Conservation (phyloP, 768 basidiomycete genomes). For the Suillus luteus region DNA sequence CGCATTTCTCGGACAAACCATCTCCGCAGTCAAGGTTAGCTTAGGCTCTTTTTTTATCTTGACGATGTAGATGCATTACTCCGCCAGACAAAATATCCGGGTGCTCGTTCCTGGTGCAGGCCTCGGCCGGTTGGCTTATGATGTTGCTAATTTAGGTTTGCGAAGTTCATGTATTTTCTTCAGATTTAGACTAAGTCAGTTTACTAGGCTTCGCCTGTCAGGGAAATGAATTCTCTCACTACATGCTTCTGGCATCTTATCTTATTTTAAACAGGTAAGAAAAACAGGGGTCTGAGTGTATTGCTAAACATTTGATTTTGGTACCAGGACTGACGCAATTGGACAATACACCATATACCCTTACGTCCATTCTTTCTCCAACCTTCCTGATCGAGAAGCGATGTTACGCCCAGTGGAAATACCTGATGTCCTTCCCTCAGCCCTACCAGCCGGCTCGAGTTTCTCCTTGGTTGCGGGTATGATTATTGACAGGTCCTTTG, state of each 20-base stretch:
- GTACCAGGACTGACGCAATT: constrained; percentile 59
- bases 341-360: constrained; percentile 80
- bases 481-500: constrained; percentile 14
- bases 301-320: not conserved
- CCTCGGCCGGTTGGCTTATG: constrained; percentile 84
- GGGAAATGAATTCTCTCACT: constrained; percentile 95
- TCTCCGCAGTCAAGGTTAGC: constrained; percentile 1
- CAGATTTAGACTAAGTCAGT: not conserved
- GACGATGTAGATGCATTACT: constrained; percentile 40
- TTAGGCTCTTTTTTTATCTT: not conserved
- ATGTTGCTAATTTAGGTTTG: constrained; percentile 79
- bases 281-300: not conserved
- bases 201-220: constrained; percentile 81
- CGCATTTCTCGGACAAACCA: constrained; percentile 49
- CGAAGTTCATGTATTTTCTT: constrained; percentile 6
- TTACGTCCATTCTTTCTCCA: constrained; percentile 92
- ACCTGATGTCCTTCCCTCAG: constrained; percentile 83
- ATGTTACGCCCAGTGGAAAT: constrained; percentile 71
- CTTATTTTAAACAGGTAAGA: constrained; percentile 83
- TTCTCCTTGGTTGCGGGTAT: constrained; percentile 88
- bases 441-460: constrained; percentile 60
- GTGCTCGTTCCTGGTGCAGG: constrained; percentile 93
- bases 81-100: constrained; percentile 54
- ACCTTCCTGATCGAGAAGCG: constrained; percentile 56
- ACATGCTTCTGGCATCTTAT: constrained; percentile 90